Conservation (phyloP, 2,329 filamentous ascomycete genomes). For the Penicillium nordicum region DNA sequence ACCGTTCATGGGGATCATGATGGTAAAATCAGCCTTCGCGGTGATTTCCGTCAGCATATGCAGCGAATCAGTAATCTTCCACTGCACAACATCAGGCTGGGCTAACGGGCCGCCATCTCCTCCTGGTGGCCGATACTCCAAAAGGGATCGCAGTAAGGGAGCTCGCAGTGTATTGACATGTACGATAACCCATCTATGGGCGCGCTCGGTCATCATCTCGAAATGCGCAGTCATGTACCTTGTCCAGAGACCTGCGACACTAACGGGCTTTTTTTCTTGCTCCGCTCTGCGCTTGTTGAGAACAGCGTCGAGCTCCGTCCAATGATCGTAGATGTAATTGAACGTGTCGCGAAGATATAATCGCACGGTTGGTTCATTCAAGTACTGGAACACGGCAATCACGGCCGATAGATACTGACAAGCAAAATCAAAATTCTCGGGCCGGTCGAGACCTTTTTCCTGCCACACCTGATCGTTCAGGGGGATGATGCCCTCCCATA, state of each 20-base stretch:
- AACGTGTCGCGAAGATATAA: conserved; percentile 22
- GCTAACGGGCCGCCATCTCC: background rate
- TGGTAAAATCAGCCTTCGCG: conserved; percentile 19
- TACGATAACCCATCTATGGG: conserved; percentile 24
- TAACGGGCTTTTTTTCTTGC: conserved; percentile 7
- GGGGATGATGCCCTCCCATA: conserved; percentile 27
- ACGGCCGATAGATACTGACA: conserved; percentile 24
- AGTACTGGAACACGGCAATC: conserved; percentile 24
- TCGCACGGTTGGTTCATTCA: conserved; percentile 15
- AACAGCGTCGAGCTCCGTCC: conserved; percentile 12
- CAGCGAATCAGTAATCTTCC: conserved; percentile 13
- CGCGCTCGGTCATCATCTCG: conserved; percentile 22
- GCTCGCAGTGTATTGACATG: conserved; percentile 14
- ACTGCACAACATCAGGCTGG: conserved; percentile 13
- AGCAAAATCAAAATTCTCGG: conserved; percentile 22
- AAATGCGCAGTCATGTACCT: conserved; percentile 21
- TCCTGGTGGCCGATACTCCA: background rate
- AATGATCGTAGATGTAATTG: conserved; percentile 22
- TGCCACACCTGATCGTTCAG: conserved; percentile 25
- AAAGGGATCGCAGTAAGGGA: conserved; percentile 12
- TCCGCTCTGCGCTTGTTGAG: conserved; percentile 15
- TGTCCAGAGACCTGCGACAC: conserved; percentile 20
- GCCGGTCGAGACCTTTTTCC: conserved; percentile 18
- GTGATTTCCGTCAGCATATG: conserved; percentile 14
- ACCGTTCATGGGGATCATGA: conserved; percentile 26